phyloP scores from a whole-genome alignment of 2,329 filamentous ascomycete species.

The Aspergillus calidoustus region DNA sequence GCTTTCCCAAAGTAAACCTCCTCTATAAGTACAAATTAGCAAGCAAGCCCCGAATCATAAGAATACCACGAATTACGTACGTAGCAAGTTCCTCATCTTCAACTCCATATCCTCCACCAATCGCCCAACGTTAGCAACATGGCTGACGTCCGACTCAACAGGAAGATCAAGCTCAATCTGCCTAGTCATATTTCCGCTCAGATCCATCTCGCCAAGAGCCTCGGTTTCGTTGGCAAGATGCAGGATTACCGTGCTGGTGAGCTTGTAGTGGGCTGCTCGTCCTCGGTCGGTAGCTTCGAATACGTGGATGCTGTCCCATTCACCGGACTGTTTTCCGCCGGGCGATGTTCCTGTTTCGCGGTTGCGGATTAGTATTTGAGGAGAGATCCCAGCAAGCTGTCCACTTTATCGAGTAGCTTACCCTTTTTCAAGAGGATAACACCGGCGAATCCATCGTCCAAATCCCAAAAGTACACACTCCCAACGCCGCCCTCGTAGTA shows the following conservation, averaged over 20 bases:
- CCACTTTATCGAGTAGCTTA: slow-evolving; percentile 38
- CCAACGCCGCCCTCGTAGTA: slow-evolving; percentile 93
- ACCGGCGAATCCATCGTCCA: slow-evolving; percentile 96
- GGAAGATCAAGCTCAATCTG: slow-evolving; percentile 92
- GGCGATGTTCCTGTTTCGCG: slow-evolving; percentile 63
- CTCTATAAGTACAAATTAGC: slow-evolving; percentile 53
- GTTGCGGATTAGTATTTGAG: neutral
- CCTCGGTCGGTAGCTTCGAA: slow-evolving; percentile 95
- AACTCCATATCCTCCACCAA: slow-evolving; percentile 99
- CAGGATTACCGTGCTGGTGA: slow-evolving; percentile 95
- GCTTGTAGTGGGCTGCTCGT: slow-evolving; percentile 92
- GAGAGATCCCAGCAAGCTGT: neutral
- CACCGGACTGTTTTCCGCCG: slow-evolving; percentile 71
- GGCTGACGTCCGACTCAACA: slow-evolving; percentile 86
- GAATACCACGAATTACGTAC: slow-evolving; percentile 39
- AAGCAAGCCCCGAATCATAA: neutral
- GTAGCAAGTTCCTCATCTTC: slow-evolving; percentile 96
- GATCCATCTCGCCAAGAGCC: slow-evolving; percentile 80
- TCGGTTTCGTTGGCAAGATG: slow-evolving; percentile 73
- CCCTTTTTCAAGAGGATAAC: slow-evolving; percentile 96
- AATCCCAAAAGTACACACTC: slow-evolving; percentile 96
- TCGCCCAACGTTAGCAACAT: slow-evolving; percentile 92
- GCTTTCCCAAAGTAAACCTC: slow-evolving; percentile 99
- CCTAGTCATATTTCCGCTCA: slow-evolving; percentile 96
- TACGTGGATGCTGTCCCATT: slow-evolving; percentile 98